Conservation (phyloP, 305 asterid genomes). For the Ilex paraguariensis region DNA sequence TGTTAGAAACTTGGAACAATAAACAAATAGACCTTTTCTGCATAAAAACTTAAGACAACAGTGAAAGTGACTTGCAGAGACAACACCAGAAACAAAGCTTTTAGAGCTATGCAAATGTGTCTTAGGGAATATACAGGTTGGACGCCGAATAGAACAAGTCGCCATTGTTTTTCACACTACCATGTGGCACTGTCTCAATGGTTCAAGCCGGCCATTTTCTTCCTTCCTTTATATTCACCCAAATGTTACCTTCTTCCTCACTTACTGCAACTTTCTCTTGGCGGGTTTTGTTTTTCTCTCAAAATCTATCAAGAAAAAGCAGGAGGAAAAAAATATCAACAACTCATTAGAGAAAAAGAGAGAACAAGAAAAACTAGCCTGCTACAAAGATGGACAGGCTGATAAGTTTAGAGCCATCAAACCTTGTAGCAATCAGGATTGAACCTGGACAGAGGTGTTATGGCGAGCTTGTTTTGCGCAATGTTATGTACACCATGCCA, state of each 20-base stretch:
- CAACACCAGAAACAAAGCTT: neutral
- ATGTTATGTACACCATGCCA: constrained; percentile 88
- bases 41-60: neutral
- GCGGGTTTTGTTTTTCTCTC: neutral
- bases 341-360: neutral
- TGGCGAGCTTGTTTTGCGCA: constrained; percentile 50
- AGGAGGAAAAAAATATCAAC: neutral
- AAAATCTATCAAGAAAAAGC: constrained; percentile 1
- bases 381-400: constrained; percentile 52
- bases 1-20: too few species aligned
- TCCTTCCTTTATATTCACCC: constrained; percentile 21
- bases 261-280: constrained; percentile 1
- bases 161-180: constrained; percentile 58
- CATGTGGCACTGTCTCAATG: constrained; percentile 42
- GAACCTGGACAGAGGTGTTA: constrained; percentile 52
- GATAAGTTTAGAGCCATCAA: constrained; percentile 66
- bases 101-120: neutral
- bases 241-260: neutral
- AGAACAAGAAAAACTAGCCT: neutral
- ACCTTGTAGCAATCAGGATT: constrained; percentile 42
- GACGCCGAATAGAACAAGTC: constrained; percentile 76
- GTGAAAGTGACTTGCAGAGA: constrained; percentile 1
- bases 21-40: neutral
- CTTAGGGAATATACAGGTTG: constrained; percentile 7
- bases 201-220: constrained; percentile 42